Evolutionary conservation across 805 yeast genomes (phyloP).

Genomic region (Hanseniaspora taiwanica): DNA sequence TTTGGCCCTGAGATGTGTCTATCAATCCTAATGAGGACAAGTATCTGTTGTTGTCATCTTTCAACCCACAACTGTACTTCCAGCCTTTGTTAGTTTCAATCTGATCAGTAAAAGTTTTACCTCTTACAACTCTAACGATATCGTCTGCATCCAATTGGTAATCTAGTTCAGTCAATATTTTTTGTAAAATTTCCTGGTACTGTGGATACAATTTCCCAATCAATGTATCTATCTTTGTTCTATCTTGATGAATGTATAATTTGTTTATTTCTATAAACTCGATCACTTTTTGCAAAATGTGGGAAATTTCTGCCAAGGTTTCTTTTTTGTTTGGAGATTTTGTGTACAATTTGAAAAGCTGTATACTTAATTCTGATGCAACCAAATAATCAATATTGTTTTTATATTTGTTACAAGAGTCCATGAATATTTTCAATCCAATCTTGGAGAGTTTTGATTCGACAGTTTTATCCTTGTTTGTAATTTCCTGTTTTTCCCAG

Average conservation of each 20-base stretch:
- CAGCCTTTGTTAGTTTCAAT: conserved; percentile 21
- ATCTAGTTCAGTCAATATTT: conserved; percentile 13
- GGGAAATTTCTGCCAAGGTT: conserved; percentile 9
- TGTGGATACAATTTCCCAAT: neutral
- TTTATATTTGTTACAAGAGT: conserved; percentile 5
- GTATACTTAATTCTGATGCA: conserved; percentile 11
- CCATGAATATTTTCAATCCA: conserved; percentile 17
- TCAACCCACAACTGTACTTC: conserved; percentile 17
- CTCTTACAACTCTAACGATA: conserved; percentile 18
- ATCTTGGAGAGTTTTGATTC: conserved; percentile 13
- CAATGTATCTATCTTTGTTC: neutral
- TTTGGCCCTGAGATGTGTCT: conserved; percentile 5
- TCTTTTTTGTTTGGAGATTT: conserved; percentile 9
- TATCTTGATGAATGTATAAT: conserved; percentile 4
- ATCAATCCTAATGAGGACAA: conserved; percentile 16
- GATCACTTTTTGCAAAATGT: conserved; percentile 9
- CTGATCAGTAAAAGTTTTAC: conserved; percentile 15
- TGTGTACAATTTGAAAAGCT: conserved; percentile 10
- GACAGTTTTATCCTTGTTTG: conserved; percentile 3
- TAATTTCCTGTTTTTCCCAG: conserved; percentile 1
- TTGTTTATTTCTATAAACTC: conserved; percentile 9
- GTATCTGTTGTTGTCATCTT: conserved; percentile 18
- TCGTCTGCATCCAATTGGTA: conserved; percentile 19
- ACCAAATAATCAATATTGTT: conserved; percentile 12
- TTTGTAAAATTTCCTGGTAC: conserved; percentile 11